Percentiles rank a stretch among this genome's conserved stretches.
Conservation (phyloP, 164 flowering plant species). For the Chimonanthus salicifolius region DNA sequence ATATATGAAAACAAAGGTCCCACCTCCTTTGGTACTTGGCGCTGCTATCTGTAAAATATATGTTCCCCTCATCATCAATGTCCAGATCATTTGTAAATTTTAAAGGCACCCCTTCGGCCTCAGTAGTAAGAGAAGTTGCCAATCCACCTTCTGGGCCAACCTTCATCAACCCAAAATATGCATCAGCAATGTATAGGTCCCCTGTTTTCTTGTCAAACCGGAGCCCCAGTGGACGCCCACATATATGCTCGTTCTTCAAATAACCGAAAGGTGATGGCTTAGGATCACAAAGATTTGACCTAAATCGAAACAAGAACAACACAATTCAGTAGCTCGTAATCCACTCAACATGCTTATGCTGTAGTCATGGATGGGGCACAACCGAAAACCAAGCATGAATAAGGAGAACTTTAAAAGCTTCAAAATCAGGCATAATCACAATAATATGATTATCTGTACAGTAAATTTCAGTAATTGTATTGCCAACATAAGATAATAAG, state of each 20-base stretch:
- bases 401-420: no score
- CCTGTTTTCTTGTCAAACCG: constrained; percentile 85
- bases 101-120: constrained; percentile 81
- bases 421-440: no score
- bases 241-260: constrained; percentile 79
- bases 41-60: constrained; percentile 96
- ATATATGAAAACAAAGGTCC: neutral
- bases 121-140: constrained; percentile 59
- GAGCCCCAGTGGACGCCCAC: constrained; percentile 93
- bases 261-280: constrained; percentile 62
- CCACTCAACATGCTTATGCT: neutral
- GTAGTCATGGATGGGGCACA: no score
- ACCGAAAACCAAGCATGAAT: no score
- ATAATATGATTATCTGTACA: no score
- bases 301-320: neutral
- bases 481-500: no score
- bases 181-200: constrained; percentile 90
- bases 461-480: no score
- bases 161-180: constrained; percentile 84
- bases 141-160: constrained; percentile 95
- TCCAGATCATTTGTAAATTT: constrained; percentile 87
- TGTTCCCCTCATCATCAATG: constrained; percentile 78
- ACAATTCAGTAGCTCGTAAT: neutral
- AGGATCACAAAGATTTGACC: constrained; percentile 51
- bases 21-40: constrained; percentile 71